Evolutionary conservation across 2,329 filamentous ascomycete genomes (phyloP).

Genomic region (Colletotrichum sublineola): DNA sequence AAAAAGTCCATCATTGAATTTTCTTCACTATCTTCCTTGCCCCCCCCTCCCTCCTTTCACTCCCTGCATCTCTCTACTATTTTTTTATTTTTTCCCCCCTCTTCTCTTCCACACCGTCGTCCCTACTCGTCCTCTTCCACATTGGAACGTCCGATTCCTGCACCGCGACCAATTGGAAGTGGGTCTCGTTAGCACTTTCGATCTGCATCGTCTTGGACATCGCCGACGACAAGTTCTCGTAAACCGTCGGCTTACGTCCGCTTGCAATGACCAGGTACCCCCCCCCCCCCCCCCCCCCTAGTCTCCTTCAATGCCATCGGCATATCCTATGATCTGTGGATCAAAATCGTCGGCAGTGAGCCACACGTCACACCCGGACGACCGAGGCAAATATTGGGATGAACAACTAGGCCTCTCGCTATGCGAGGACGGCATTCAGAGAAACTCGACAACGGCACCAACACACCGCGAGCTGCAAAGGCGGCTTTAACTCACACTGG

Average conservation of each 20-base stretch:
- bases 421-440: not conserved
- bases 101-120: slow-evolving; percentile 23
- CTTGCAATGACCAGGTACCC: slow-evolving; percentile 2
- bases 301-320: slow-evolving; percentile 5
- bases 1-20: slow-evolving; percentile 20
- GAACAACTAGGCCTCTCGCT: not conserved
- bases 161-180: slow-evolving; percentile 30
- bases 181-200: slow-evolving; percentile 25
- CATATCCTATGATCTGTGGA: not conserved
- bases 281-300: not conserved
- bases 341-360: not conserved
- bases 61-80: no score
- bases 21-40: slow-evolving; percentile 15
- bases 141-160: slow-evolving; percentile 20
- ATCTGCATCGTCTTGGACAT: slow-evolving; percentile 26
- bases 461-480: not conserved
- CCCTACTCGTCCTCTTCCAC: slow-evolving; percentile 5
- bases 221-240: slow-evolving; percentile 35
- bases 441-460: not conserved
- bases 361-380: not conserved
- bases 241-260: slow-evolving; percentile 30
- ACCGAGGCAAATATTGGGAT: not conserved
- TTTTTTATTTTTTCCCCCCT: not conserved
- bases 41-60: not conserved
- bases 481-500: not conserved